A percentile compares a stretch with the other conserved stretches of the same genome.
Evolutionary conservation across 2,329 filamentous ascomycete species (phyloP).

Genomic region (Ramularia endophylla): DNA sequence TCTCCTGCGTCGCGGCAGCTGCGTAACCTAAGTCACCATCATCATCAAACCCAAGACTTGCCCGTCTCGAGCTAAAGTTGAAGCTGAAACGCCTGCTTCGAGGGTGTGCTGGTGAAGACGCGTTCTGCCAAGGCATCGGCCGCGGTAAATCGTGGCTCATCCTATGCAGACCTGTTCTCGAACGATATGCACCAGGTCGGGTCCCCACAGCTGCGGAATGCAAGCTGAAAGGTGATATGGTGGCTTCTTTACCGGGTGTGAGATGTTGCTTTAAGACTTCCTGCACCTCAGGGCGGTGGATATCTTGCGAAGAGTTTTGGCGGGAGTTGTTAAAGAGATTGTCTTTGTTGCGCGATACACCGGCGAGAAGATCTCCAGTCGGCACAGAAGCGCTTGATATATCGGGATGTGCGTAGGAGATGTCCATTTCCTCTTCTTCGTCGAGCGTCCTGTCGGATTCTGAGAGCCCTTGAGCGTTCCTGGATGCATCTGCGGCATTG

Average conservation of each 20-base stretch:
- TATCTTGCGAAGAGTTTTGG: conserved; percentile 39
- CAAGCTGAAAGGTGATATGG: conserved; percentile 5
- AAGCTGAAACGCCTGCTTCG: conserved; percentile 41
- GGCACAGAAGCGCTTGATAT: conserved; percentile 38
- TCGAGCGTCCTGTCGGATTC: conserved; percentile 16
- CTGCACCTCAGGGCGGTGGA: conserved; percentile 19
- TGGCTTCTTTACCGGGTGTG: conserved; percentile 19
- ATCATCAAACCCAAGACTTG: conserved; percentile 46
- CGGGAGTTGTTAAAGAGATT: conserved; percentile 46
- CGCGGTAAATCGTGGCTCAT: conserved; percentile 21
- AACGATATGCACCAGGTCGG: conserved; percentile 20
- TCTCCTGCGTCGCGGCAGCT: conserved; percentile 89
- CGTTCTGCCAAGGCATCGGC: conserved; percentile 17
- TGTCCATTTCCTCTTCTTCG: conserved; percentile 81
- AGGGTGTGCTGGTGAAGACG: conserved; percentile 20
- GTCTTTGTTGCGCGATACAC: conserved; percentile 31
- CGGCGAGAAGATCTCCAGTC: conserved; percentile 62
- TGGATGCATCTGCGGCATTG: conserved; percentile 11
- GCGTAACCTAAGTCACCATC: conserved; percentile 94
- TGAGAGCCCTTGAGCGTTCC: conserved; percentile 16
- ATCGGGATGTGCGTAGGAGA: conserved; percentile 59
- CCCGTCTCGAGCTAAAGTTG: conserved; percentile 17
- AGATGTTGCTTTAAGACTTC: conserved; percentile 22
- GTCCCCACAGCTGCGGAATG: conserved; percentile 4
- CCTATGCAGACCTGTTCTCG: conserved; percentile 26